phyloP scores from a whole-genome alignment of 352 stramenopile genomes.

The Pythium utonaiense region DNA sequence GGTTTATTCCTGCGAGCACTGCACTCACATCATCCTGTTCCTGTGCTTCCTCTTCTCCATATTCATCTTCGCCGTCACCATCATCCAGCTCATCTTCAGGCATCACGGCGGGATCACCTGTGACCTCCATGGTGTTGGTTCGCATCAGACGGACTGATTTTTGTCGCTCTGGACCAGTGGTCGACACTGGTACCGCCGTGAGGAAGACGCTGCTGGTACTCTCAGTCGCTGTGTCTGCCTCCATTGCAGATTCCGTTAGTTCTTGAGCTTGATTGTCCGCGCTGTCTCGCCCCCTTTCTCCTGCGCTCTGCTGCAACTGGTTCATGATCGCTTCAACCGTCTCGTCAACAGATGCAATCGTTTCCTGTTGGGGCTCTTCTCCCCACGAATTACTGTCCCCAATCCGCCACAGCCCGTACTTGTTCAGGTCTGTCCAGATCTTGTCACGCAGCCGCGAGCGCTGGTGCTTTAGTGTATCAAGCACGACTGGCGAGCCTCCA shows the following conservation, averaged over 20 bases:
- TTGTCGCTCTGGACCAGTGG: neutral
- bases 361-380: constrained; percentile 21
- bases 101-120: neutral
- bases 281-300: neutral
- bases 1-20: neutral
- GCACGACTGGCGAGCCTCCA: constrained; percentile 28
- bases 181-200: constrained; percentile 19
- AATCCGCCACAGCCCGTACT: constrained; percentile 57
- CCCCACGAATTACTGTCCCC: constrained; percentile 4
- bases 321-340: constrained; percentile 56
- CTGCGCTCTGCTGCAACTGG: constrained; percentile 20
- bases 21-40: neutral
- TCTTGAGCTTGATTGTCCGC: neutral
- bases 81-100: constrained; percentile 10
- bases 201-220: constrained; percentile 25
- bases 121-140: neutral
- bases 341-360: constrained; percentile 33
- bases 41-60: constrained; percentile 12
- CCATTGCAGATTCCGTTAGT: neutral
- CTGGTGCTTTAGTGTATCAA: constrained; percentile 25
- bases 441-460: constrained; percentile 37
- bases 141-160: neutral
- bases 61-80: constrained; percentile 11
- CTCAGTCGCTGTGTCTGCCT: neutral
- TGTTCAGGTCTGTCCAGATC: constrained; percentile 53